phyloP scores from a whole-genome alignment of 257 asterid genomes.

The Handroanthus guayacan region DNA sequence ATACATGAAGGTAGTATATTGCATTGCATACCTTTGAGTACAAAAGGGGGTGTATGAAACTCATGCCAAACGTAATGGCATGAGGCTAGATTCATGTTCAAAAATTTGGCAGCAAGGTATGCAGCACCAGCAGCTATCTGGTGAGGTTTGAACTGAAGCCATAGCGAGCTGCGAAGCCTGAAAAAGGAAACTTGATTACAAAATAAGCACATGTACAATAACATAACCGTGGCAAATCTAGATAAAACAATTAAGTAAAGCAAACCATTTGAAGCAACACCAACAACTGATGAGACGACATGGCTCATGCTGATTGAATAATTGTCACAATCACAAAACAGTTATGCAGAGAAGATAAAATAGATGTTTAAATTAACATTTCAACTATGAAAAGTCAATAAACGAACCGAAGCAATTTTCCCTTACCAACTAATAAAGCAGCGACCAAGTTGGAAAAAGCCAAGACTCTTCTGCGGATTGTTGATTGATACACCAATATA shows the following conservation, averaged over 20 bases:
- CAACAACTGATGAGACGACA: conserved; percentile 39
- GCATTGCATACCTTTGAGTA: conserved; percentile 68
- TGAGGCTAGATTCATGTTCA: conserved; percentile 82
- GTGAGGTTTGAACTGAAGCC: conserved; percentile 99
- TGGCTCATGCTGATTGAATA: conserved; percentile 36
- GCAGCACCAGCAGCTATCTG: conserved; percentile 99
- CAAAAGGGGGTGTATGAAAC: conserved; percentile 81
- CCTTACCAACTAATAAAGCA: conserved; percentile 91
- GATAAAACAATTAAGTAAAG: conserved; percentile 32
- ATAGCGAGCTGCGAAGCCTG: conserved; percentile 92
- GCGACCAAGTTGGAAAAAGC: conserved; percentile 83
- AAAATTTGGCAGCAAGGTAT: conserved; percentile 88
- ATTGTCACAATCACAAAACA: conserved; percentile 45
- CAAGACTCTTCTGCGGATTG: conserved; percentile 87
- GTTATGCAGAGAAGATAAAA: conserved; percentile 23
- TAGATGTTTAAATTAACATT: conserved; percentile 30
- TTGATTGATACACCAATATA: conserved; percentile 68
- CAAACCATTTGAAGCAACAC: conserved; percentile 54
- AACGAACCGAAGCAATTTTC: conserved; percentile 61
- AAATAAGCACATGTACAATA: conserved; percentile 4
- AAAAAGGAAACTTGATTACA: conserved; percentile 40
- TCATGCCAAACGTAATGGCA: conserved; percentile 77
- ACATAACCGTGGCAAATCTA: background rate
- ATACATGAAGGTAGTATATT: background rate
- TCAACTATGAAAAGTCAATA: conserved; percentile 45